Evolutionary conservation across 1,284 basidiomycete species (phyloP).

Genomic region (Mycosarcoma maydis): DNA sequence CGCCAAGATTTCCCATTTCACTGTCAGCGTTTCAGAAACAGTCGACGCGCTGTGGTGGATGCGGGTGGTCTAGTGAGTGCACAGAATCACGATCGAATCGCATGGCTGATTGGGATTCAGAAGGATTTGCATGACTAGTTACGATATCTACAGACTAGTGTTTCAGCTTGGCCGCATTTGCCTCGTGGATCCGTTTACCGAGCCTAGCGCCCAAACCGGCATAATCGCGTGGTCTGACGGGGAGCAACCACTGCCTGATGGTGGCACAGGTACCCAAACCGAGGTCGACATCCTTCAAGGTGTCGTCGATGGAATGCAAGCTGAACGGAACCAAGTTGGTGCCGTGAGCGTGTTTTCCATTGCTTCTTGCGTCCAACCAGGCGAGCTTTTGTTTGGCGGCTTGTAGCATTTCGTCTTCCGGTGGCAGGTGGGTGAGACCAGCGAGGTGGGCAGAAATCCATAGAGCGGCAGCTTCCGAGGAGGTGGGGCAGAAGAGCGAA

Average conservation of each 20-base stretch:
- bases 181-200: constrained; percentile 21
- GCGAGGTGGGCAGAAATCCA: constrained; percentile 58
- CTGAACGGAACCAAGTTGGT: constrained; percentile 61
- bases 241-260: constrained; percentile 53
- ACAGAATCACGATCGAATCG: no score
- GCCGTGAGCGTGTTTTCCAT: constrained; percentile 53
- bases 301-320: constrained; percentile 58
- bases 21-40: no score
- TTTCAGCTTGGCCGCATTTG: neutral
- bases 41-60: no score
- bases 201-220: constrained; percentile 8
- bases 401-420: constrained; percentile 25
- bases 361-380: constrained; percentile 52
- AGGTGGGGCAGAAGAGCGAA: constrained; percentile 55
- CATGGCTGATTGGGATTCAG: no score
- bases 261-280: constrained; percentile 22
- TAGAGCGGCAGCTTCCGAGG: constrained; percentile 51
- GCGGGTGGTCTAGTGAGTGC: no score
- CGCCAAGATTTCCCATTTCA: no score
- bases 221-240: constrained; percentile 48
- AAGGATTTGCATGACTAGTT: no score
- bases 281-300: constrained; percentile 45
- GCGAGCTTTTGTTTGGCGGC: constrained; percentile 36
- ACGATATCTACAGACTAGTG: no score
- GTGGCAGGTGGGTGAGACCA: constrained; percentile 38